A percentile compares a stretch with the other conserved stretches of the same genome.
Conservation (phyloP, 495 filamentous ascomycete genomes). For the Aspergillus sparsus region DNA sequence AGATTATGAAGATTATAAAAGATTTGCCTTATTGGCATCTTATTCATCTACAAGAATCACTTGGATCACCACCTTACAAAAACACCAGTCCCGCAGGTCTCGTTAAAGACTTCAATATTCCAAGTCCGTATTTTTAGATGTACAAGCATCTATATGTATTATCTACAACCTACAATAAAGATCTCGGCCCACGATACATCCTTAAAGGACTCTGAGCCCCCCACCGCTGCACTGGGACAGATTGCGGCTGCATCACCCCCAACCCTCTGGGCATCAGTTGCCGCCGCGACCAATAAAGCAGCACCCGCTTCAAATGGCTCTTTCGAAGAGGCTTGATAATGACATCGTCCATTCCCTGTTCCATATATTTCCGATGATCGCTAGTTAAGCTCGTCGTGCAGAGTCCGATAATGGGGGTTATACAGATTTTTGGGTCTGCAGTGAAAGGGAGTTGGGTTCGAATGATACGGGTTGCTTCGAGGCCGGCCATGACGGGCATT, state of each 20-base stretch:
- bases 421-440: constrained; percentile 5
- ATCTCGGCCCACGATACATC: constrained; percentile 6
- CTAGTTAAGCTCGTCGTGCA: not conserved
- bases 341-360: constrained; percentile 8
- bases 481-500: constrained; percentile 7
- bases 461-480: constrained; percentile 13
- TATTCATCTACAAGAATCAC: not conserved
- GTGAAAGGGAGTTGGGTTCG: constrained; percentile 13
- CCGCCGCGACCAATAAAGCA: constrained; percentile 7
- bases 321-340: constrained; percentile 12
- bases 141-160: not conserved
- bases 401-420: constrained; percentile 10
- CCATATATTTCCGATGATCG: not conserved
- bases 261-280: not conserved
- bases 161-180: not conserved
- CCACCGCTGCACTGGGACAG: not conserved
- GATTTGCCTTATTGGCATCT: not conserved
- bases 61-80: not conserved
- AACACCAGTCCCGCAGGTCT: not conserved
- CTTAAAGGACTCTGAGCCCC: not conserved
- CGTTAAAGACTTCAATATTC: not conserved
- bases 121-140: not conserved
- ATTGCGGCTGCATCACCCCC: not conserved
- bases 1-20: not conserved
- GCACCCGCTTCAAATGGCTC: constrained; percentile 12